These are phyloP conservation scores for Ensete glaucum DNA, from an alignment of 176 grass and related monocot species.

Conservation along the genomic window DNA sequence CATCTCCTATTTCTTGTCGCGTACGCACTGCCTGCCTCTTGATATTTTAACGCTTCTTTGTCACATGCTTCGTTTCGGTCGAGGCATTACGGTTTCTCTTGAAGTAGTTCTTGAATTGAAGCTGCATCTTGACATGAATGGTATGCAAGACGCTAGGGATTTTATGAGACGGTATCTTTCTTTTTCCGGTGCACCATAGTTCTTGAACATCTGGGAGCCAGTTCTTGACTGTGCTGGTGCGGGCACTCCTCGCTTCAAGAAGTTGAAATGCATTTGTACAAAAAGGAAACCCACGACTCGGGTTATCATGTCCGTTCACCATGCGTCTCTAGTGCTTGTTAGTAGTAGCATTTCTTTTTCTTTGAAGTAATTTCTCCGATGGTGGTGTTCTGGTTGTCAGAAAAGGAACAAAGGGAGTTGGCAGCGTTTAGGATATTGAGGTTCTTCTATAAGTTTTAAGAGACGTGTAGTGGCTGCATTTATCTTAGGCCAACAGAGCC, in stretches of 20 bases:
- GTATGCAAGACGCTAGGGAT: too few species aligned
- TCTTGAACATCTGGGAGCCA: not conserved
- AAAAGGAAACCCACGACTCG: too few species aligned
- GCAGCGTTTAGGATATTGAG: too few species aligned
- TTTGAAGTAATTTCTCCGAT: too few species aligned
- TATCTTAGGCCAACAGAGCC: not conserved
- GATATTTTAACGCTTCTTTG: not conserved
- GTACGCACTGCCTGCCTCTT: conserved; percentile 29
- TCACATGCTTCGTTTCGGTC: too few species aligned
- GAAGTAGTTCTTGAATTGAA: not conserved
- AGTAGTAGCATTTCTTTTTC: too few species aligned
- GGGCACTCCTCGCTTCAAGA: not conserved
- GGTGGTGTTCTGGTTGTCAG: too few species aligned
- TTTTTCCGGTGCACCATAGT: not conserved
- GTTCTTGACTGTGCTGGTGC: not conserved
- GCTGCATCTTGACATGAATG: not conserved
- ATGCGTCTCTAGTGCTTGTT: too few species aligned
- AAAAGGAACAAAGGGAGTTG: too few species aligned
- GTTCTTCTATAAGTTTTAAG: too few species aligned
- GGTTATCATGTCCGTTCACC: too few species aligned
- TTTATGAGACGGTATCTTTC: not conserved
- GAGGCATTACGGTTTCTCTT: too few species aligned
- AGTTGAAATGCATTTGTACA: not conserved
- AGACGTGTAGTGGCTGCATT: not conserved
- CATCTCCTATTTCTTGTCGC: conserved; percentile 77